These are phyloP conservation scores for Diaporthe nobilis DNA, from an alignment of 2,329 filamentous ascomycete species.

Conservation along the genomic window DNA sequence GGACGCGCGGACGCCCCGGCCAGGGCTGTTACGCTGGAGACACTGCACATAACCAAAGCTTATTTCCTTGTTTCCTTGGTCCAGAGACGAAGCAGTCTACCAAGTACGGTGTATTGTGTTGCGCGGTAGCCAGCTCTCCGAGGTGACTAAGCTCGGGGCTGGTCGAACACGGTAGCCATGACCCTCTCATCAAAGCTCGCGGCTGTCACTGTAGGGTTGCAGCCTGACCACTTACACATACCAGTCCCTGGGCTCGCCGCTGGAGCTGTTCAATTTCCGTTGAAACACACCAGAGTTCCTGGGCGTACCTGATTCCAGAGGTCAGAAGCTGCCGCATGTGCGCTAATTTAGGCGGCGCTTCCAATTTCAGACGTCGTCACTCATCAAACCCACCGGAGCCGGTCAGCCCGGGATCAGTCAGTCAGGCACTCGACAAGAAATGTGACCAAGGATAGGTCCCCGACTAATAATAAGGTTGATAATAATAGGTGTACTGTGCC, in stretches of 20 bases:
- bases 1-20: constrained; percentile 14
- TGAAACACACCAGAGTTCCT: constrained; percentile 9
- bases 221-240: constrained; percentile 18
- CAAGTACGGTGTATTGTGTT: not conserved
- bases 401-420: constrained; percentile 28
- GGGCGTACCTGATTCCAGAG: constrained; percentile 17
- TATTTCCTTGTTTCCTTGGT: constrained; percentile 11
- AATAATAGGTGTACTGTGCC: not conserved
- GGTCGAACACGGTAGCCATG: constrained; percentile 4
- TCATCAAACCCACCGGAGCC: constrained; percentile 20
- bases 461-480: constrained; percentile 14
- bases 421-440: constrained; percentile 4
- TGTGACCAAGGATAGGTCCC: constrained; percentile 11
- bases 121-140: not conserved
- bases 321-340: constrained; percentile 31
- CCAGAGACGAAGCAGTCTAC: not conserved
- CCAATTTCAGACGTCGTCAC: constrained; percentile 18
- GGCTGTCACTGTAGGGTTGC: constrained; percentile 12
- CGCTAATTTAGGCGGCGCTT: constrained; percentile 31
- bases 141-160: constrained; percentile 2
- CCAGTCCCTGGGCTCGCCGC: constrained; percentile 20
- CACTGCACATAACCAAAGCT: constrained; percentile 14
- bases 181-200: constrained; percentile 35
- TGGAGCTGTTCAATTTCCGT: constrained; percentile 32
- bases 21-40: constrained; percentile 2